phyloP scores from a whole-genome alignment of 805 yeast genomes.

The Barnettozyma siamensis region DNA sequence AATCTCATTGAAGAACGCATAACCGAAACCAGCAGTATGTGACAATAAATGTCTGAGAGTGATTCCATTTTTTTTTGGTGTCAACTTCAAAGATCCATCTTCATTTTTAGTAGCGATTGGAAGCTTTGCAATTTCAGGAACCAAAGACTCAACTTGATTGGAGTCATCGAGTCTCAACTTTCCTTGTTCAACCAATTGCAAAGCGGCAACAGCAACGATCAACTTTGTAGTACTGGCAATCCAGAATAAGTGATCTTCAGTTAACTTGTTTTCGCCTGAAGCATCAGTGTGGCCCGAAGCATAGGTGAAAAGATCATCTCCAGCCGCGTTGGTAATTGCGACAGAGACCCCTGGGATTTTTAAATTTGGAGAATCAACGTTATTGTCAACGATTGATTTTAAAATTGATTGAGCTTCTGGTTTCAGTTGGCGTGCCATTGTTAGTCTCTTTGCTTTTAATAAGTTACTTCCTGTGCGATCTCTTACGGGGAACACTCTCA shows the following conservation, averaged over 20 bases:
- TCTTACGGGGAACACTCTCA: too few relatives aligned
- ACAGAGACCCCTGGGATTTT: constrained; percentile 15
- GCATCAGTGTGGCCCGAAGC: constrained; percentile 20
- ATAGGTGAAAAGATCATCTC: constrained; percentile 19
- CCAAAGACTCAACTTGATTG: constrained; percentile 25
- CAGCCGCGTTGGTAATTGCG: constrained; percentile 14
- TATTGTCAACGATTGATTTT: constrained; percentile 3
- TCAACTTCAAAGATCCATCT: constrained; percentile 22
- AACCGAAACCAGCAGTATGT: constrained; percentile 36
- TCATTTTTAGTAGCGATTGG: constrained; percentile 22
- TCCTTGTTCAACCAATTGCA: constrained; percentile 32
- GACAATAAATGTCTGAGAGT: constrained; percentile 31
- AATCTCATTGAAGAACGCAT: constrained; percentile 26
- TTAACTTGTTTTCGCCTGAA: constrained; percentile 7
- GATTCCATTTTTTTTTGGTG: constrained; percentile 24
- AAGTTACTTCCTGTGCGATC: too few relatives aligned
- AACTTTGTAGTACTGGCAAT: constrained; percentile 30
- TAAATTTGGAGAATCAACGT: not conserved
- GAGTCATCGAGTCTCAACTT: constrained; percentile 26
- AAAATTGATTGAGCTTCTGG: not conserved
- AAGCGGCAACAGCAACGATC: constrained; percentile 25
- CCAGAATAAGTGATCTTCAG: constrained; percentile 26
- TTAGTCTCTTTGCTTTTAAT: not conserved
- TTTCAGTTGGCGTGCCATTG: constrained; percentile 4
- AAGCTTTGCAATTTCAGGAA: constrained; percentile 27